These are phyloP conservation scores for Neurospora pannonica DNA, from an alignment of 495 filamentous ascomycete genomes.

Conservation along the genomic window DNA sequence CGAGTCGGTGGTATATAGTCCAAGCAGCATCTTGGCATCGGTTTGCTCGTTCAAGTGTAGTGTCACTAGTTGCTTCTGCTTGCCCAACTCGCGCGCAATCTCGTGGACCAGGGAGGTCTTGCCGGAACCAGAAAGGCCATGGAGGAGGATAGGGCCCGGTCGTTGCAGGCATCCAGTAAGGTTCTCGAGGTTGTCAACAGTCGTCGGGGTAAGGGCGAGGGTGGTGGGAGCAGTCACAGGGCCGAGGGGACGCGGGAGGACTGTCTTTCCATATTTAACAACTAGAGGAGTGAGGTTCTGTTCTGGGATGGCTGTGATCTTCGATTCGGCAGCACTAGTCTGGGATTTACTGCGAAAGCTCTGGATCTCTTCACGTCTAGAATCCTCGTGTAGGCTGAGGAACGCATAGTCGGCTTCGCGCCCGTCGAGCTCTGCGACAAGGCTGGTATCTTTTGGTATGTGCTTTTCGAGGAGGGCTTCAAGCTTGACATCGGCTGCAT, in stretches of 20 bases:
- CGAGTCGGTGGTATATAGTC: slow-evolving; percentile 79
- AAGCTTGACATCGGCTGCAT: slow-evolving; percentile 68
- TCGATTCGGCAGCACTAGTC: not conserved
- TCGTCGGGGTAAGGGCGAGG: slow-evolving; percentile 65
- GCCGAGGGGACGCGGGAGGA: slow-evolving; percentile 57
- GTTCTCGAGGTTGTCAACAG: slow-evolving; percentile 54
- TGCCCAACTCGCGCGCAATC: slow-evolving; percentile 65
- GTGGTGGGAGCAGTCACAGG: slow-evolving; percentile 38
- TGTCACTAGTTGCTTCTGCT: slow-evolving; percentile 69
- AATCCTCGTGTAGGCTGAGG: slow-evolving; percentile 71
- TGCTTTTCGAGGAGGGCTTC: slow-evolving; percentile 59
- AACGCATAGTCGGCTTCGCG: slow-evolving; percentile 73
- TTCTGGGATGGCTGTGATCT: slow-evolving; percentile 10
- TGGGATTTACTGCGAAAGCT: slow-evolving; percentile 31
- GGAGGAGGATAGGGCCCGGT: slow-evolving; percentile 62
- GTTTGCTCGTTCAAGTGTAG: slow-evolving; percentile 95
- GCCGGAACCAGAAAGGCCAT: slow-evolving; percentile 77
- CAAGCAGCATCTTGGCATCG: slow-evolving; percentile 89
- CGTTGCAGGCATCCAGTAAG: slow-evolving; percentile 57
- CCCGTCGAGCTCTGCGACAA: slow-evolving; percentile 68
- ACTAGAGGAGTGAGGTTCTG: slow-evolving; percentile 32
- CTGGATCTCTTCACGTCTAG: slow-evolving; percentile 32
- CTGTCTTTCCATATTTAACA: slow-evolving; percentile 44
- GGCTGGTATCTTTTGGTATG: slow-evolving; percentile 45
- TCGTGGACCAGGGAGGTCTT: slow-evolving; percentile 85